Evolutionary conservation across 176 grass and related monocot genomes (phyloP), one percentile per base, ranked within the genome.

Genomic region (Poa annua): DNA sequence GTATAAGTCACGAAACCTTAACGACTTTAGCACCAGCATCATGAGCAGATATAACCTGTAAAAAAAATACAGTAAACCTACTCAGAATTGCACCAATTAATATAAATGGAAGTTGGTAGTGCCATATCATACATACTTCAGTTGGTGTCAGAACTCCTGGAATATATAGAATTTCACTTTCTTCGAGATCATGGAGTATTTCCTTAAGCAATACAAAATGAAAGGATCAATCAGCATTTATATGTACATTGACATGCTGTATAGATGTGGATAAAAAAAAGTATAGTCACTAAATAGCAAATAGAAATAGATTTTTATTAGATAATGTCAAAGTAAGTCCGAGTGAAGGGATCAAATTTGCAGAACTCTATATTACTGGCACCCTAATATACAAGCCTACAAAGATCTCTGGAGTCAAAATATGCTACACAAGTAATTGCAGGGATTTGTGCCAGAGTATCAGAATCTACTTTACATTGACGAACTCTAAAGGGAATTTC

Each of bases 61-160:
- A 82, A 64, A 50, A 35, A 83, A 45, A 66, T 42, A 83, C 64
- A 85, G 11, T 45, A 71, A 73, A 89, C 42, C 8, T 81, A 61
- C 21, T 48, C 7, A 62, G 32, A 52, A 39, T 12, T 84, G 39
- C 21, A 81, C 13, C 42, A 72, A 48, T 79, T 21, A 73, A 73
- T 61, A 69, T 39, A 12, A 17, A 75, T 36, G 35, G 35, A 60
- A 82, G 21, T 60, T 66, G 11, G 26, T 35, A 85, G 14, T 82
- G 44, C 61, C 60, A 89, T 55, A 26, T 81, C 6, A 51, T 87
- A 83, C 77, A 71, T 86, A 94, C 95, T 86, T 98, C 95, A 75
- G 90, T 98, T 79, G 95, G 90, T 60, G 95, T 98, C 77, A 94
- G 74, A 24, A 88, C 95, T 88, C 95, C 95, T 57, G 95, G 95